Conservation (phyloP, 2,329 filamentous ascomycete species). For the Aspergillus clavatus region DNA sequence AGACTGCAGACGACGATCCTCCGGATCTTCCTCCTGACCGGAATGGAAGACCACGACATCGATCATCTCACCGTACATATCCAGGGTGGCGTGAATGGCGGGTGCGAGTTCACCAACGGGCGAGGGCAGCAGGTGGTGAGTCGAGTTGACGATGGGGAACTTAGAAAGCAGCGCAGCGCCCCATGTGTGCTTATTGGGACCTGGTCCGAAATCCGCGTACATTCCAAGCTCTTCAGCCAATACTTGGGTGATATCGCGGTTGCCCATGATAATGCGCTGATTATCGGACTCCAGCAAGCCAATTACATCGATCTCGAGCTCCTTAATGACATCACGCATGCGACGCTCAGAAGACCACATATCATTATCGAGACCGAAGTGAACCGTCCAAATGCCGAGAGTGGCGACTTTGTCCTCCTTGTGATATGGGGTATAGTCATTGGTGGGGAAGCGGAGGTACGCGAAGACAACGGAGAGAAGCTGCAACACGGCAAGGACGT, state of each 20-base stretch:
- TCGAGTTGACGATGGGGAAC: constrained; percentile 95
- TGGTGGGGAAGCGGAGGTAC: constrained; percentile 85
- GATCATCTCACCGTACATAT: constrained; percentile 82
- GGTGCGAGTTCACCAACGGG: constrained; percentile 93
- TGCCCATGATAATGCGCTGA: constrained; percentile 99
- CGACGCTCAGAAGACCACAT: constrained; percentile 98
- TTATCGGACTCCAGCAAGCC: constrained; percentile 90
- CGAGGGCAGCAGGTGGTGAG: constrained; percentile 88
- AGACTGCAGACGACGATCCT: constrained; percentile 81
- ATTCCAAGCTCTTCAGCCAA: constrained; percentile 94
- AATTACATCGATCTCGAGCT: constrained; percentile 94
- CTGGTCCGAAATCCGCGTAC: constrained; percentile 96
- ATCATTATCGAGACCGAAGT: constrained; percentile 95
- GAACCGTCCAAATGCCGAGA: constrained; percentile 96
- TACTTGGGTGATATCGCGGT: constrained; percentile 91
- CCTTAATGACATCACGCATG: constrained; percentile 84
- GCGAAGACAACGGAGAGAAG: constrained; percentile 73
- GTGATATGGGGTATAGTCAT: constrained; percentile 89
- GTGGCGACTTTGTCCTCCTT: constrained; percentile 81
- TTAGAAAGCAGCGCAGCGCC: constrained; percentile 88
- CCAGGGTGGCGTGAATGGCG: constrained; percentile 92
- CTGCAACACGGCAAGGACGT: constrained; percentile 70
- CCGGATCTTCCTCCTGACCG: constrained; percentile 91
- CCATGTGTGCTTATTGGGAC: constrained; percentile 99
- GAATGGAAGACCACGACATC: constrained; percentile 99